Percentiles rank a stretch among this genome's conserved stretches.
These are phyloP conservation scores for Tagetes patula DNA, from an alignment of 129 eudicot species.

Conservation along the genomic window DNA sequence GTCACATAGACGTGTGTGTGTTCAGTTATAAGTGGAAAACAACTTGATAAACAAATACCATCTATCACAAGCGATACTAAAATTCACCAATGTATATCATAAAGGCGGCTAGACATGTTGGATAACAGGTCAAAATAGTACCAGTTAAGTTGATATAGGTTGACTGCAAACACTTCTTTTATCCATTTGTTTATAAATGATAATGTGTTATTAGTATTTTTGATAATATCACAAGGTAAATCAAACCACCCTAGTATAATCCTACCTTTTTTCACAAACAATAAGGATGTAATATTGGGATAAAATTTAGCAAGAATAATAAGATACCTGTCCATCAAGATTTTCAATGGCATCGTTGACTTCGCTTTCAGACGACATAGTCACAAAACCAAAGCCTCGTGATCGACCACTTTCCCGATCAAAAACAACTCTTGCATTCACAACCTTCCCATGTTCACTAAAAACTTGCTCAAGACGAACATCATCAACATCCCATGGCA, in stretches of 20 bases:
- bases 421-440: conserved; percentile 61
- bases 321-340: conserved; percentile 81
- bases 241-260: background rate
- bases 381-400: conserved; percentile 87
- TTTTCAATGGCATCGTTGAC: conserved; percentile 70
- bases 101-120: background rate
- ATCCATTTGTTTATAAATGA: background rate
- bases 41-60: background rate
- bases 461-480: conserved; percentile 67
- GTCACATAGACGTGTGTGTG: conserved; percentile 18
- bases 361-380: conserved; percentile 70
- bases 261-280: background rate
- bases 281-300: background rate
- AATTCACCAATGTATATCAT: background rate
- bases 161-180: background rate
- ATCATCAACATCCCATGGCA: conserved; percentile 83
- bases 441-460: conserved; percentile 73
- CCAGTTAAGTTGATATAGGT: background rate
- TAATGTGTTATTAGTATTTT: background rate
- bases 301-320: background rate
- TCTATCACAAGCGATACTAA: background rate
- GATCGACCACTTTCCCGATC: conserved; percentile 87
- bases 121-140: background rate
- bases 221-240: too few species aligned
- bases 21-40: background rate